A percentile compares a stretch with the other conserved stretches of the same genome.
These are phyloP conservation scores for Pleurotus ostreatus DNA, from an alignment of 768 basidiomycete genomes.

Conservation along the genomic window DNA sequence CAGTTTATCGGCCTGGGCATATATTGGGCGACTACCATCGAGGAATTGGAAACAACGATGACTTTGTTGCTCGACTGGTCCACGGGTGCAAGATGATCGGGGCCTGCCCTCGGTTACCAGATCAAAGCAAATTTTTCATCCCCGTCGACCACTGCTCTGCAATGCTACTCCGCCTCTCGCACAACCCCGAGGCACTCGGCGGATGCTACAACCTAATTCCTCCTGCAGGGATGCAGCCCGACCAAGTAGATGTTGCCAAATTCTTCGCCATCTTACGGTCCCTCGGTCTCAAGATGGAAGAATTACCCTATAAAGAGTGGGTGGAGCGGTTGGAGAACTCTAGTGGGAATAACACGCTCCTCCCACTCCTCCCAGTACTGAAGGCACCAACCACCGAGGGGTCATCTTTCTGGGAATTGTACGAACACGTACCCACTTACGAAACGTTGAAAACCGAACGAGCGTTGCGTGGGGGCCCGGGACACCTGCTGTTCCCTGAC, in stretches of 20 bases:
- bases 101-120: slow-evolving; percentile 1
- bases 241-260: neutral
- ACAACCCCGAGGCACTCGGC: neutral
- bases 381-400: neutral
- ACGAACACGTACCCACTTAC: neutral
- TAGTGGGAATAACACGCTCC: neutral
- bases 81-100: neutral
- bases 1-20: slow-evolving; percentile 3
- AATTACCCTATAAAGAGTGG: neutral
- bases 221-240: neutral
- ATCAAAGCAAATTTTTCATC: slow-evolving; percentile 2
- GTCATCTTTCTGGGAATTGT: neutral
- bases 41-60: slow-evolving; percentile 1
- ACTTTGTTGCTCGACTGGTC: slow-evolving; percentile 3
- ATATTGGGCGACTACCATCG: neutral
- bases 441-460: slow-evolving; percentile 1
- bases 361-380: slow-evolving; percentile 3
- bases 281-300: neutral
- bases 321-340: neutral
- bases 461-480: neutral
- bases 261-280: neutral
- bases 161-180: neutral
- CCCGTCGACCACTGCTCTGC: slow-evolving; percentile 3
- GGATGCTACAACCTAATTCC: slow-evolving; percentile 1
- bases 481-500: neutral